Conservation (phyloP, 495 filamentous ascomycete species). For the Penicillium egyptiacum region DNA sequence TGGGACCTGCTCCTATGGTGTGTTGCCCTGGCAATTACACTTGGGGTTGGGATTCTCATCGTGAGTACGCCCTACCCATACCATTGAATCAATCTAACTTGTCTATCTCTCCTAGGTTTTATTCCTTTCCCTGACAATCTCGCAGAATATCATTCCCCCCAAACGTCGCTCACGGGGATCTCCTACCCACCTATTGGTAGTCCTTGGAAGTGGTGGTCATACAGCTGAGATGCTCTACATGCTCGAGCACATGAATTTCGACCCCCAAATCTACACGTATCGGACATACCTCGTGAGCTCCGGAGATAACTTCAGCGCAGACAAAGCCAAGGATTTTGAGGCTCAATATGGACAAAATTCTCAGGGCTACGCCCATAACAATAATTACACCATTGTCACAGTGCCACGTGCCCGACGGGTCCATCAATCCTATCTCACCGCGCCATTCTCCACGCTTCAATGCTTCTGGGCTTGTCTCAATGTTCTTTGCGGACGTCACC, state of each 20-base stretch:
- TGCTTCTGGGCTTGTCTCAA: slow-evolving; percentile 52
- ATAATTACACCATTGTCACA: slow-evolving; percentile 53
- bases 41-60: slow-evolving; percentile 16
- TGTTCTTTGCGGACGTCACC: slow-evolving; percentile 45
- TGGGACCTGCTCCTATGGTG: not conserved
- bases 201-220: slow-evolving; percentile 92
- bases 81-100: slow-evolving; percentile 9
- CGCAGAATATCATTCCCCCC: slow-evolving; percentile 36
- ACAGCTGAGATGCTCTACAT: slow-evolving; percentile 91
- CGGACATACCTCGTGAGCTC: slow-evolving; percentile 79
- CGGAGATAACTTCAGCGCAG: slow-evolving; percentile 72
- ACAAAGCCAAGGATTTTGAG: slow-evolving; percentile 68
- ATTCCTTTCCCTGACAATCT: slow-evolving; percentile 27
- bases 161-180: slow-evolving; percentile 32
- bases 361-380: not conserved
- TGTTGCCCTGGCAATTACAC: not conserved
- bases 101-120: slow-evolving; percentile 24
- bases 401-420: slow-evolving; percentile 73
- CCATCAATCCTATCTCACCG: slow-evolving; percentile 72
- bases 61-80: slow-evolving; percentile 19
- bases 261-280: slow-evolving; percentile 55
- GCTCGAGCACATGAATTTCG: slow-evolving; percentile 52
- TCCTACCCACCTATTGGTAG: slow-evolving; percentile 69
- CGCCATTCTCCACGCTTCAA: slow-evolving; percentile 59
- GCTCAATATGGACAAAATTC: slow-evolving; percentile 19